phyloP scores from a whole-genome alignment of 108 stramenopile species.

The Parietichytrium sp. region DNA sequence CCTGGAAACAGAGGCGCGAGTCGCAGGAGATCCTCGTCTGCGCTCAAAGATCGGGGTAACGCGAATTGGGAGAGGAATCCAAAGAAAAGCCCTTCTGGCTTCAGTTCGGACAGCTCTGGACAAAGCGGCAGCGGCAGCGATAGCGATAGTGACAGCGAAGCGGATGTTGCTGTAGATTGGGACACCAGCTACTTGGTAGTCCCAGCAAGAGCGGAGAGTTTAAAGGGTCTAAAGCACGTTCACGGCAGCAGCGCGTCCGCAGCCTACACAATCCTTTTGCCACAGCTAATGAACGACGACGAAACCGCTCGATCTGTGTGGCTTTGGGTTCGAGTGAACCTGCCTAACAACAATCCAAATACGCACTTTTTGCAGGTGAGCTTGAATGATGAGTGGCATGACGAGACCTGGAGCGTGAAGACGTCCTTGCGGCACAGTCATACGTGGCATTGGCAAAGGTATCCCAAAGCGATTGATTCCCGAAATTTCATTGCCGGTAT shows the following conservation, averaged over 20 bases:
- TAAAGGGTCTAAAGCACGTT: background rate
- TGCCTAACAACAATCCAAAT: background rate
- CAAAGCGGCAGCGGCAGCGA: background rate
- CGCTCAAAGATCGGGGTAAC: no score
- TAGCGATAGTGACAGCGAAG: background rate
- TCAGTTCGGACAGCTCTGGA: background rate
- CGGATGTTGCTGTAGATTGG: background rate
- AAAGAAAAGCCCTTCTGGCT: background rate
- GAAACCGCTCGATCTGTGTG: no score
- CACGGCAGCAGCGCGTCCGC: constrained; percentile 17
- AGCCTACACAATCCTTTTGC: background rate
- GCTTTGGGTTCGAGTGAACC: background rate
- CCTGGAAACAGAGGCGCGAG: no score
- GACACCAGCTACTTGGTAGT: background rate
- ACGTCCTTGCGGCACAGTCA: background rate
- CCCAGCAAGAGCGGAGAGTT: background rate
- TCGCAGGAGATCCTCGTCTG: no score
- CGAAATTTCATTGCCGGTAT: background rate
- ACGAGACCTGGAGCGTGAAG: constrained; percentile 12
- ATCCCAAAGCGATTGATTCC: background rate
- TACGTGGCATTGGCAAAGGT: constrained; percentile 19
- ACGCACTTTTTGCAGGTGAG: background rate
- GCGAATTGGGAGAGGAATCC: no score
- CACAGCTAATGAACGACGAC: no score
- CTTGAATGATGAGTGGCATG: background rate